Evolutionary conservation across 1,139 yeast genomes (phyloP).

Genomic region (Magnusiomyces magnusii): DNA sequence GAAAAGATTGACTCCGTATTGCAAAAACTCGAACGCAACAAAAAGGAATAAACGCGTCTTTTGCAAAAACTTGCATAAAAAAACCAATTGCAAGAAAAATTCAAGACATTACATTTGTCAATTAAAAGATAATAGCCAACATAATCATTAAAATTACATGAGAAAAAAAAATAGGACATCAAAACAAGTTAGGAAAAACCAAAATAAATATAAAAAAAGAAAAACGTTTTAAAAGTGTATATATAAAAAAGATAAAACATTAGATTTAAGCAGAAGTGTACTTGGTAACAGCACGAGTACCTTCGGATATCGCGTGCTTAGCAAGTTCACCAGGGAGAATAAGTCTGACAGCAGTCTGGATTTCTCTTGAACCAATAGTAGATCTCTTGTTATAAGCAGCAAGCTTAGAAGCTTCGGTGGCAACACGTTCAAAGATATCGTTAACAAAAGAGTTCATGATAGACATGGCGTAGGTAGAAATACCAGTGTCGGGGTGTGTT

Average conservation of each 20-base stretch:
- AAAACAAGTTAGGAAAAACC: conserved; percentile 9
- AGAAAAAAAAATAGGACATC: conserved; percentile 8
- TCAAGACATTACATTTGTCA: neutral
- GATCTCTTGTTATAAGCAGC: conserved; percentile 99
- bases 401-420: conserved; percentile 97
- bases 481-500: conserved; percentile 99
- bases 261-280: conserved; percentile 58
- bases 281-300: conserved; percentile 99
- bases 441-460: conserved; percentile 98
- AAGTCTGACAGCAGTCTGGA: conserved; percentile 98
- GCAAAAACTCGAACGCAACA: neutral
- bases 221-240: neutral
- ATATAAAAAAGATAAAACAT: neutral
- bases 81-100: neutral
- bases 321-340: conserved; percentile 99
- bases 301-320: conserved; percentile 98
- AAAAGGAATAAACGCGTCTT: neutral
- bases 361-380: conserved; percentile 98
- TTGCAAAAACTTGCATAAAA: neutral
- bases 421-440: conserved; percentile 56
- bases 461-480: conserved; percentile 98
- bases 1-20: conserved; percentile 29
- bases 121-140: neutral
- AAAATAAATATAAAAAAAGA: conserved; percentile 7
- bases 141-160: conserved; percentile 7